These are phyloP conservation scores for Xylaria palmicola DNA, from an alignment of 495 filamentous ascomycete species.

Conservation along the genomic window DNA sequence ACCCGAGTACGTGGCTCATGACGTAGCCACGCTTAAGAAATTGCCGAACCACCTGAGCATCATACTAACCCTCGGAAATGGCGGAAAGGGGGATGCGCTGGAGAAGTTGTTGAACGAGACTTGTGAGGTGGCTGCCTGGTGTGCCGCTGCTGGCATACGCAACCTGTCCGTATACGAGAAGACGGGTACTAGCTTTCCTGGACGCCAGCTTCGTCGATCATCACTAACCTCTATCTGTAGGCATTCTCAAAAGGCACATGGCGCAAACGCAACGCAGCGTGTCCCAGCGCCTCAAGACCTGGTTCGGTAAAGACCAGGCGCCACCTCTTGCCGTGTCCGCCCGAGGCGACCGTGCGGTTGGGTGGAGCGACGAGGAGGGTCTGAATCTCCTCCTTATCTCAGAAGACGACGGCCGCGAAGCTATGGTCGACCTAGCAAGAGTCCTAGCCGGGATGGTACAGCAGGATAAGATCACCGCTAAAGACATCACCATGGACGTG, in stretches of 20 bases:
- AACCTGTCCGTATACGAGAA: constrained; percentile 87
- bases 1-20: constrained; percentile 82
- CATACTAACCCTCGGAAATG: constrained; percentile 72
- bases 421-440: constrained; percentile 91
- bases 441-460: constrained; percentile 94
- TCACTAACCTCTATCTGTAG: constrained; percentile 43
- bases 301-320: constrained; percentile 69
- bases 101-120: constrained; percentile 86
- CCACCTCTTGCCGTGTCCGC: constrained; percentile 71
- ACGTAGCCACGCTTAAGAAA: constrained; percentile 71
- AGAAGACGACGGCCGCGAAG: constrained; percentile 84
- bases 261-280: constrained; percentile 72
- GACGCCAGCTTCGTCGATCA: constrained; percentile 8
- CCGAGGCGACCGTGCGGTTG: constrained; percentile 65
- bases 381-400: constrained; percentile 77
- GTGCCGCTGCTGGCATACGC: constrained; percentile 79
- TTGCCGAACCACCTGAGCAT: constrained; percentile 86
- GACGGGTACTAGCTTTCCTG: constrained; percentile 56
- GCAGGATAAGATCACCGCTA: constrained; percentile 70
- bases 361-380: constrained; percentile 29
- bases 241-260: constrained; percentile 82
- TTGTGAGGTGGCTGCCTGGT: constrained; percentile 89
- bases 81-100: constrained; percentile 64
- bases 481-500: constrained; percentile 79
- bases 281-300: constrained; percentile 69